Evolutionary conservation across 1,139 yeast genomes (phyloP), one percentile per base, ranked within the genome.

Genomic region (Yamadazyma epiphylla): DNA sequence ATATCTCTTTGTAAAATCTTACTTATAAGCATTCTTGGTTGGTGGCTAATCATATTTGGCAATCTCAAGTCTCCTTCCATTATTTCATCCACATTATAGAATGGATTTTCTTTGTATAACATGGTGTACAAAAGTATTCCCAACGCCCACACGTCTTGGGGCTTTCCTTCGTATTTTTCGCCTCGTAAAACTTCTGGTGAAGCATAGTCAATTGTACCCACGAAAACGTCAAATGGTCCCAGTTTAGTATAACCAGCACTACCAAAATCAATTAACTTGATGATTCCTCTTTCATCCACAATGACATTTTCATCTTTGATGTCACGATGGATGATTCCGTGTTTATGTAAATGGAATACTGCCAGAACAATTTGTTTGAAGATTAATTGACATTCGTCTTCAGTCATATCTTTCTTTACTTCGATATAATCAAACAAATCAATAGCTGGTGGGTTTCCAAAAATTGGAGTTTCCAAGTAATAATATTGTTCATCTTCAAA

Each of bases 181-280:
- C 97, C 98, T 31, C 80, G 72, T 21, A 91, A 66, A 0, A 91
- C 96, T 56, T 91, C 98, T 0, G 98, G 97, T 0, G 96, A 94
- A 0, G 97, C 97, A 55, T 89, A 91, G 55, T 91, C 97, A 24
- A 91, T 79, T 0, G 98, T 91, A 2, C 98, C 98, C 2, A 91
- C 97, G 60, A 91, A 91, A 8, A 89, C 95, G 47, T 89, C 96
- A 59, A 89, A 91, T 3, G 97, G 97, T 0, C 97, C 97, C 57
- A 81, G 89, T 41, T 74, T 77, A 14, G 80, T 75, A 55, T 87
- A 86, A 0, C 96, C 95, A 1, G 96, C 95, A 33, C 95, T 81
- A 0, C 98, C 98, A 58, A 88, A 91, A 58, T 91, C 98, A 51
- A 91, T 91, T 37, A 91, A 64, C 55, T 89, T 89, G 35, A 87